phyloP scores from a whole-genome alignment of 345 rosid genomes.

The Kernera saxatilis region DNA sequence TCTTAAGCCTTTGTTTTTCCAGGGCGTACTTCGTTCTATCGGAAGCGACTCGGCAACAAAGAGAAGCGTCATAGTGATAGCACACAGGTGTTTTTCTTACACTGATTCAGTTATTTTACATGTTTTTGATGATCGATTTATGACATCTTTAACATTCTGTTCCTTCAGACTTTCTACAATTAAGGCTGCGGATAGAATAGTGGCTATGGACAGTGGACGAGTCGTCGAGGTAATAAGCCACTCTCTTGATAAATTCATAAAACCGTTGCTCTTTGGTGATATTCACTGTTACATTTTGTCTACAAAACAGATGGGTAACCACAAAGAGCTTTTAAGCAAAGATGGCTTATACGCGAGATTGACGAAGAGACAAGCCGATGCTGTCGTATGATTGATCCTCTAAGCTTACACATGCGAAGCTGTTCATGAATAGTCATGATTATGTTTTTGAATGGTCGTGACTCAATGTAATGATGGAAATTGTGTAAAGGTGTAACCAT shows the following conservation, averaged over 20 bases:
- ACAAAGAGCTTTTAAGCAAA: conserved; percentile 63
- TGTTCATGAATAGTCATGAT: conserved; percentile 21
- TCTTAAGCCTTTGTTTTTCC: conserved; percentile 4
- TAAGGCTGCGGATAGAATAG: conserved; percentile 88
- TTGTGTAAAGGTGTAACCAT: conserved; percentile 11
- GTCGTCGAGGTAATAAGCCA: conserved; percentile 68
- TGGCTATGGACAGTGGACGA: conserved; percentile 80
- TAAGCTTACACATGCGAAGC: background rate
- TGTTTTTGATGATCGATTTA: background rate
- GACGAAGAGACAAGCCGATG: conserved; percentile 84
- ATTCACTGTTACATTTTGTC: background rate
- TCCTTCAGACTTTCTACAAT: conserved; percentile 78
- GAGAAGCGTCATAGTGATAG: conserved; percentile 84
- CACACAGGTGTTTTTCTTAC: conserved; percentile 56
- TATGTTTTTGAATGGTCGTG: conserved; percentile 27
- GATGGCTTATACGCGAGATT: conserved; percentile 79
- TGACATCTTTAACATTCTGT: background rate
- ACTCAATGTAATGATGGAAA: conserved; percentile 10
- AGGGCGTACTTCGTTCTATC: conserved; percentile 83
- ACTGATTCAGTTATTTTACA: background rate
- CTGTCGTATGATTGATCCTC: conserved; percentile 52
- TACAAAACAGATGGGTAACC: conserved; percentile 64
- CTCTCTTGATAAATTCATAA: background rate
- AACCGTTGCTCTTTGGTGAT: background rate
- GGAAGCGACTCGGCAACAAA: conserved; percentile 50